Evolutionary conservation across 495 filamentous ascomycete genomes (phyloP), one percentile per base, ranked within the genome.

Genomic region (Acidomyces sp.): DNA sequence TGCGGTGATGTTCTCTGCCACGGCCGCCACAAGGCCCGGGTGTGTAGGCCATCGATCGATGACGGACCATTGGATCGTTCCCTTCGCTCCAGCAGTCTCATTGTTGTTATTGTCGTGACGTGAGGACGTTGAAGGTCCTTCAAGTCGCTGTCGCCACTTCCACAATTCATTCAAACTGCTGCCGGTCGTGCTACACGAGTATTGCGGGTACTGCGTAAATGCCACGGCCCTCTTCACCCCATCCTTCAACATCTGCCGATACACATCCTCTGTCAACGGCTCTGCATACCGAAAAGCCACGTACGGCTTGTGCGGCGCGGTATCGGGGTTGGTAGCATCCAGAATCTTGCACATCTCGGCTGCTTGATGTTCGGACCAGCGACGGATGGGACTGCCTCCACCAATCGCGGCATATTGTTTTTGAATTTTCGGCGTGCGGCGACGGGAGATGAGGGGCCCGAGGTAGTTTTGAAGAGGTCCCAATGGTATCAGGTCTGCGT

Each of bases 201-300:
- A 99, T 57, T 99, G 92, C 16, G 92, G 92, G 52, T 99, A 99
- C 58, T 99, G 92, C 3, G 90, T 93, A 59, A 96, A 99, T 2
- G 92, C 92, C 5, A 99, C 84, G 3, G 92, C 92, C 37, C 92
- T 75, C 25, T 83, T 84, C 52, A 99, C 87, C 0, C 92, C 92
- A 62, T 99, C 92, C 18, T 71, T 75, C 30, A 95, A 60, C 43
- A 99, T 58, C 45, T 72, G 67, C 19, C 69, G 66, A 55, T 96
- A 96, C 73, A 82, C 92, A 35, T 88, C 77, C 61, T 96, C 92
- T 0, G 92, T 99, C 51, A 99, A 63, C 1, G 92, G 92, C 33
- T 83, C 73, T 3, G 90, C 90, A 52, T 96, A 96, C 35, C 92
- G 81, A 60, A 99, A 99, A n/a, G 90, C 88, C 21, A 99, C 86